A percentile compares a stretch with the other conserved stretches of the same genome.
These are phyloP conservation scores for Backusella parvicylindrica DNA, from an alignment of 192 early-diverging fungal genomes.

Conservation along the genomic window DNA sequence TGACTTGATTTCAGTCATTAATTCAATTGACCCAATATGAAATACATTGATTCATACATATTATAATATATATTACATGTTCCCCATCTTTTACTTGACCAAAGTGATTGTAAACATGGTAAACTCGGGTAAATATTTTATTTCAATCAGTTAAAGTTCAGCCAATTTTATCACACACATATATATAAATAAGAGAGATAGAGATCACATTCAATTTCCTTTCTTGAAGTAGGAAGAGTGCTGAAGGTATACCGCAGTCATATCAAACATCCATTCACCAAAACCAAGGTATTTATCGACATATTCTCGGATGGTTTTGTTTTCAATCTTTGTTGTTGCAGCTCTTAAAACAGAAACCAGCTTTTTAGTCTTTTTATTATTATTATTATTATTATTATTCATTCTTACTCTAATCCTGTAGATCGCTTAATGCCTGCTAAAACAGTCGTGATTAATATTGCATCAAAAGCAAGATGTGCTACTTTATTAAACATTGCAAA, in stretches of 20 bases:
- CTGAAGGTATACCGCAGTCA: slow-evolving; percentile 38
- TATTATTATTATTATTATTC: not conserved
- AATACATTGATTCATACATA: too few species aligned
- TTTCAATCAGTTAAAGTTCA: not conserved
- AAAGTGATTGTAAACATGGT: too few species aligned
- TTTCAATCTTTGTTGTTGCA: slow-evolving; percentile 48
- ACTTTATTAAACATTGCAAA: slow-evolving; percentile 41
- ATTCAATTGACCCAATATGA: too few species aligned
- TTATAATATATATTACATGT: too few species aligned
- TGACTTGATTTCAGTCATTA: too few species aligned
- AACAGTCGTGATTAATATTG: slow-evolving; percentile 55
- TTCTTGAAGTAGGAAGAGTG: slow-evolving; percentile 52
- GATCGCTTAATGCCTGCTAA: slow-evolving; percentile 56
- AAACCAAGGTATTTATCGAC: slow-evolving; percentile 50
- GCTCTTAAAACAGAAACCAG: slow-evolving; percentile 26
- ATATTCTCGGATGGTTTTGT: slow-evolving; percentile 38
- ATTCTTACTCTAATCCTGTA: slow-evolving; percentile 39
- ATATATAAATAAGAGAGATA: not conserved
- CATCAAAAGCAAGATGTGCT: slow-evolving; percentile 52
- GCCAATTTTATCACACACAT: not conserved
- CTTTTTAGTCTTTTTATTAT: not conserved
- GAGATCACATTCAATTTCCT: not conserved
- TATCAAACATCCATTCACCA: slow-evolving; percentile 56
- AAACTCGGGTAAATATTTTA: too few species aligned
- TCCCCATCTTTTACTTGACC: too few species aligned